Conservation (phyloP, 345 rosid species). For the Moricandia arvensis region DNA sequence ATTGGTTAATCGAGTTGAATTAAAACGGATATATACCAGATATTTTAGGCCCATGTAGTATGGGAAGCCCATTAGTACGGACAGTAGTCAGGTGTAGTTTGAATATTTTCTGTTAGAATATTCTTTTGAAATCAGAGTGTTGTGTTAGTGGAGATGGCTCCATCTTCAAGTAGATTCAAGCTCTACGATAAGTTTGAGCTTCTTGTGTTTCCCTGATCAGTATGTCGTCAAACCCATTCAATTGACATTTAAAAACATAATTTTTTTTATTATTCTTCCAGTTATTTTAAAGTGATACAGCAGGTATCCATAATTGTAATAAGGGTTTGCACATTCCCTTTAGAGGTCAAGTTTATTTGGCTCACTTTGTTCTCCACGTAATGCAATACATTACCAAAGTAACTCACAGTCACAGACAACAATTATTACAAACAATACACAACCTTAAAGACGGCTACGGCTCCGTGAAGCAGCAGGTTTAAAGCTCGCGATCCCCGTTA, state of each 20-base stretch:
- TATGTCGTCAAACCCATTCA: conserved; percentile 57
- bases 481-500: conserved; percentile 86
- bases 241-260: neutral
- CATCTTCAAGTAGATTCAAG: conserved; percentile 59
- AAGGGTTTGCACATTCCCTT: neutral
- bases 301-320: no score
- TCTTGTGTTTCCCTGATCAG: conserved; percentile 67
- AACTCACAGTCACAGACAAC: conserved; percentile 1
- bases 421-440: conserved; percentile 14
- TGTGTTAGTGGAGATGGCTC: conserved; percentile 47
- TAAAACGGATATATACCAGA: neutral
- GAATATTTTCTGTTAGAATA: neutral
- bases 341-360: neutral
- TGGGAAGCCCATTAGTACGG: conserved; percentile 8
- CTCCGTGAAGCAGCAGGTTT: conserved; percentile 62
- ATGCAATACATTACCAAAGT: neutral
- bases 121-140: neutral
- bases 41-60: conserved; percentile 9
- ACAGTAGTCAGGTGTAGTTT: neutral
- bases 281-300: no score
- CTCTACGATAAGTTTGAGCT: conserved; percentile 63
- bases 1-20: neutral
- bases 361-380: neutral
- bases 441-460: conserved; percentile 79
- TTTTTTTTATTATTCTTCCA: no score